Base-by-base conservation (phyloP, 169 alveolate species). In the Plasmodium gonderi region DNA sequence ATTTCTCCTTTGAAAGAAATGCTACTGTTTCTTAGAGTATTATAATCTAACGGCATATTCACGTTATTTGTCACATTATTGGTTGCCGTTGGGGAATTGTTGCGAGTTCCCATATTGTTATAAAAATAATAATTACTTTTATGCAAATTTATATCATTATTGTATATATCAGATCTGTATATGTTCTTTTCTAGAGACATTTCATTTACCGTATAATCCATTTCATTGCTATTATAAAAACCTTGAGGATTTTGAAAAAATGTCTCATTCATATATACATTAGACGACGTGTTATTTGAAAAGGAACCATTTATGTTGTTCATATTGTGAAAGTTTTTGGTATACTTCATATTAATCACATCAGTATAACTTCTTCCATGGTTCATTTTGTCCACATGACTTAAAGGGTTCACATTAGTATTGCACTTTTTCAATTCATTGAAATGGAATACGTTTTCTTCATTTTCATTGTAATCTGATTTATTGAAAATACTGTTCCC, bases 61-160 rank as follows among this genome's bases (percentile, higher is more conserved):
- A 47, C 14, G n/a, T 31, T 44, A 45, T 2, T 38, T 64, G 42
- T 29, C 0, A 17, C 74, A 38, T 78, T n/a, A 2, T 26, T 76
- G n/a, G 17, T 23, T 36, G 40, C 9, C n/a, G 17, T 23, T 36
- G 40, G 20, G 42, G 87, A 29, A n/a, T 78, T 78, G 20, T 31
- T 64, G 29, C 33, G 29, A 64, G 14, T 40, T 36, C 44, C 31
- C 68, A 26, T 0, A 11, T 64, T 42, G 14, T 80, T 80, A 65
- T 42, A 80, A 80, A 60, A 64, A 40, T 40, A 80, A 26, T 64
- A 80, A 42, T 40, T 80, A 65, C 29, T 60, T 20, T 80, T 80
- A 33, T 42, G 36, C 49, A 42, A 4, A 31, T 65, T 44, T 23
- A 64, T 64, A 38, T 64, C 68, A 17, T 23, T 38, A 12, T 8